Base-by-base conservation (phyloP, 306 rosid species). In the Morella rubra region DNA sequence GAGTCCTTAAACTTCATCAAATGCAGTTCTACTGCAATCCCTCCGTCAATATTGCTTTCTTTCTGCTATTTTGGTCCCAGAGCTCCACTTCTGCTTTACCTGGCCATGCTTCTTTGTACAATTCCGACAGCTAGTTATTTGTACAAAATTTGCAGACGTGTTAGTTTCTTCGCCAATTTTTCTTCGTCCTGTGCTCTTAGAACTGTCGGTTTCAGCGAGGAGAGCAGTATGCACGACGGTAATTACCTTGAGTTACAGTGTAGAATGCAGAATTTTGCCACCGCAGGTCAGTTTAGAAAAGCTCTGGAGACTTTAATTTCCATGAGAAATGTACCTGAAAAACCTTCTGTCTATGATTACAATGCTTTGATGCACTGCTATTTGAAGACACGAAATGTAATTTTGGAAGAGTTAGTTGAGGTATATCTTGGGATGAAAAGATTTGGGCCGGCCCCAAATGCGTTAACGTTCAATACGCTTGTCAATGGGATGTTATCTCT, bases 291-390 rank as follows among this genome's bases (percentile, higher is more conserved):
- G 70, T 77, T 84, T 46, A 7, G 16, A 18, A 65, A 76, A 71
- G 86, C 90, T 44, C 60, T 81, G 16, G 79, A 81, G 2, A 71
- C 84, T 52, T 76, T 86, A 74, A 69, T 58, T 56, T 73, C 71
- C 52, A 86, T 84, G 90, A 66, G 71, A 66, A 69, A 64, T 49
- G 41, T 76, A 45, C 49, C 67, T 0, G 84, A 79, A 65, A 86
- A 86, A 76, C 87, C 86, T 9, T 73, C 81, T 13, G 86, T 84
- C 18, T 81, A 81, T 53, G 90, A 86, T 72, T 84, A 71, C 56
- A 86, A 86, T 62, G 78, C 84, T 79, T 65, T 79, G 79, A 77
- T 84, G 54, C 10, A 77, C 56, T 81, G 72, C 79, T 77, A 81
- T 77, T 46, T 84, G 54, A 79, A 60, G 64, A 84, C 86, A 24